These are phyloP conservation scores for Boeremia exigua DNA, from an alignment of 2,329 filamentous ascomycete species.

Conservation along the genomic window DNA sequence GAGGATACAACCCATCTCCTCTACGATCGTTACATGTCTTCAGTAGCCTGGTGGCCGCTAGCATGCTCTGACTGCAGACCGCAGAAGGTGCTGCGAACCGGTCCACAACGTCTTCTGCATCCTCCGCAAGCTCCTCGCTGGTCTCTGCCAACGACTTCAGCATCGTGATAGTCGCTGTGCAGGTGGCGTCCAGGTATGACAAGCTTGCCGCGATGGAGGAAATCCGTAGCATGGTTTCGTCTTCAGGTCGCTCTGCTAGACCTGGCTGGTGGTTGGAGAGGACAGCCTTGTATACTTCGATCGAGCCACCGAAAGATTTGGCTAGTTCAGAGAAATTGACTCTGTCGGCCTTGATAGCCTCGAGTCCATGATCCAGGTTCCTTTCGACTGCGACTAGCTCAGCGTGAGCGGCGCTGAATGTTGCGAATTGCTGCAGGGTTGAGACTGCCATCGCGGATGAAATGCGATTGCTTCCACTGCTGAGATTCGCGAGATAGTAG, in stretches of 20 bases:
- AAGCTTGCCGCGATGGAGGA: constrained; percentile 31
- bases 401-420: constrained; percentile 78
- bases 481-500: constrained; percentile 85
- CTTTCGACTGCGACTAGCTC: constrained; percentile 93
- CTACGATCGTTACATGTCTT: constrained; percentile 30
- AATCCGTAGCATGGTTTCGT: constrained; percentile 31
- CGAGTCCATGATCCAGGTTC: constrained; percentile 86
- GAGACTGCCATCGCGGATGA: constrained; percentile 80
- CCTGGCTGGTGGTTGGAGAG: constrained; percentile 21
- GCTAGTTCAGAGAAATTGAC: constrained; percentile 84
- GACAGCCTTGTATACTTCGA: constrained; percentile 28
- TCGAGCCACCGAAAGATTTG: constrained; percentile 71
- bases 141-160: constrained; percentile 17
- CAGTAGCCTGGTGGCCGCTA: constrained; percentile 29
- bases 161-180: constrained; percentile 22
- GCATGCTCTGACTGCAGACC: constrained; percentile 21
- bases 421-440: constrained; percentile 76
- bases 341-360: constrained; percentile 81
- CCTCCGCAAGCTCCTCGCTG: constrained; percentile 8
- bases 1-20: constrained; percentile 37
- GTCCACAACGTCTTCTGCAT: constrained; percentile 50
- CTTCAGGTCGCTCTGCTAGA: constrained; percentile 30
- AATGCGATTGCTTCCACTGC: constrained; percentile 83
- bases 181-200: constrained; percentile 27
- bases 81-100: constrained; percentile 24